These are phyloP conservation scores for Metschnikowia rubicola DNA, from an alignment of 805 yeast genomes.

Conservation along the genomic window DNA sequence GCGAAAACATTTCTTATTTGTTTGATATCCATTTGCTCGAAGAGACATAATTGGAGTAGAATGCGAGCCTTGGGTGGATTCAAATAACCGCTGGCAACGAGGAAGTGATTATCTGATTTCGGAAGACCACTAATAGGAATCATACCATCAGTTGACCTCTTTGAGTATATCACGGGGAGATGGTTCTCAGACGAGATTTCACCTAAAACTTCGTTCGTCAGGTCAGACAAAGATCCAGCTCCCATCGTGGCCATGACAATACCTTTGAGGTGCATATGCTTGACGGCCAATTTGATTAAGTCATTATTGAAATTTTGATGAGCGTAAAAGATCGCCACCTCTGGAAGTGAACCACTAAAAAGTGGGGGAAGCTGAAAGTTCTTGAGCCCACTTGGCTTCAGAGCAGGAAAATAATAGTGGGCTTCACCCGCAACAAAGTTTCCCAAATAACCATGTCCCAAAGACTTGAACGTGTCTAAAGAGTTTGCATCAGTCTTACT, in stretches of 20 bases:
- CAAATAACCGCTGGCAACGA: constrained; percentile 59
- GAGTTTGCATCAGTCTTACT: constrained; percentile 70
- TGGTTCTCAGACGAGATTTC: constrained; percentile 34
- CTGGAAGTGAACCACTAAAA: constrained; percentile 27
- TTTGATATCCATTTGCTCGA: constrained; percentile 33
- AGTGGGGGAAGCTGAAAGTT: constrained; percentile 19
- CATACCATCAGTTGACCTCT: constrained; percentile 69
- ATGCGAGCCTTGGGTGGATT: constrained; percentile 65
- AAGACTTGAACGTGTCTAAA: constrained; percentile 63
- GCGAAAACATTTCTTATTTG: constrained; percentile 45
- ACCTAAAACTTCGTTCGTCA: constrained; percentile 43
- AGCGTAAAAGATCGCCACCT: constrained; percentile 55
- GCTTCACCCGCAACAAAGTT: constrained; percentile 64
- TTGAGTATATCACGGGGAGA: constrained; percentile 60
- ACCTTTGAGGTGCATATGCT: constrained; percentile 47
- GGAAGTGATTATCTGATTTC: constrained; percentile 10
- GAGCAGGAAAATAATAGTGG: constrained; percentile 62
- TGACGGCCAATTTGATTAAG: constrained; percentile 45
- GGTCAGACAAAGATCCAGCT: constrained; percentile 60
- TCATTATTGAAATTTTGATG: constrained; percentile 57
- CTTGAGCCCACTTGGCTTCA: constrained; percentile 50
- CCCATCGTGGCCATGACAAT: constrained; percentile 68
- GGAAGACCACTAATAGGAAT: constrained; percentile 53
- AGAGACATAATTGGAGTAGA: constrained; percentile 53
- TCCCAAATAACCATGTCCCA: constrained; percentile 69